Evolutionary conservation across 208 protist species (phyloP), one percentile per base, ranked within the genome.

Genomic region (Trypanosoma mega): DNA sequence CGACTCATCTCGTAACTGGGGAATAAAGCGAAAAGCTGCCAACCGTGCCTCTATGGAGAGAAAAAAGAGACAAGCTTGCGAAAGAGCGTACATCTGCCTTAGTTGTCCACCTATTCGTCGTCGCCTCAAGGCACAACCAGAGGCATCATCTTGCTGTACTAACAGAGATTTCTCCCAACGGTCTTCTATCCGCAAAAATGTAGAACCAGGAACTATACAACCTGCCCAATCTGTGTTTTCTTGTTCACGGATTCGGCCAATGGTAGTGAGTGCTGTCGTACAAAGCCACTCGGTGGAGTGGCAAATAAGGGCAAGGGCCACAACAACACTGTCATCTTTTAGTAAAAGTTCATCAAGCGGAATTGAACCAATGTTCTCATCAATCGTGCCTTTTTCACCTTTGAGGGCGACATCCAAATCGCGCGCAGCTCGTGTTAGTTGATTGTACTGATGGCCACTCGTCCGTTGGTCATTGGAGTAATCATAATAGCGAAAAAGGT

Each of bases 271-370:
- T 57, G 82, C 24, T 46, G 74, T 62, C 0, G 72, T 77, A 54
- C 78, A 82, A 6, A 94, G 77, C 87, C 87, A 94, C 69, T 94
- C 87, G 12, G 68, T 75, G 20, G 87, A 94, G 68, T 77, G 76
- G 63, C 82, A 88, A 31, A 90, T 23, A 16, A 89, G 56, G 2
- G 83, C 83, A 6, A 93, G 74, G 16, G 81, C 83, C 21, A 90
- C 82, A 30, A 92, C 43, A 3, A 80, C 68, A 51, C 80, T 78
- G 70, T 90, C 82, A 36, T 79, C 79, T 16, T 67, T 59, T 14
- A 94, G 56, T 59, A 72, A 76, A 1, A 94, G 62, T 18, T 91
- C 76, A 3, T 68, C 55, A 21, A 80, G 62, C 26, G 78, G 55
- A 23, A 79, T 73, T 2, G 66, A 36, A 31, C 74, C 87, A 30